Evolutionary conservation across 768 basidiomycete genomes (phyloP), one percentile per base, ranked within the genome.

Genomic region (Leucosporidium scottii): DNA sequence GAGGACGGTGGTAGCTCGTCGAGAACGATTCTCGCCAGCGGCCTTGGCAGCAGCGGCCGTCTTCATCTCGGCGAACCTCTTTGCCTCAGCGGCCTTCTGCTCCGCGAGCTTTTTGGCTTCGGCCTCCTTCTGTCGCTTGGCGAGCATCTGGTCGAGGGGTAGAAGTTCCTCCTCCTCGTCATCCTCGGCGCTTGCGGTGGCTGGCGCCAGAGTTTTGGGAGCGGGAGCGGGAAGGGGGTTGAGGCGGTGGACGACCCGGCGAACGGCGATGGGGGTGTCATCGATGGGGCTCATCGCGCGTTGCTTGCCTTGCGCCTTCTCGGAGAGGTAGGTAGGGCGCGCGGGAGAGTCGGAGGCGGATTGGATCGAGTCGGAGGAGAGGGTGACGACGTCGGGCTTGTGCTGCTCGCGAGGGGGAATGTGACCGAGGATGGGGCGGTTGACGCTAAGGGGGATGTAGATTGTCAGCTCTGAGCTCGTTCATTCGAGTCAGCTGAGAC

Each of bases 161-260:
- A 62, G 44, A 12, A 67, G 60, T 1, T 66, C 67, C 1, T 62
- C 66, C 8, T 71, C 70, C 3, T 65, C 63, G 21, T 65, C 63
- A 17, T 62, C 57, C 21, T 60, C 62, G 10, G 31, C 58, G 21
- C 12, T 50, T 3, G n/a, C 28, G 20, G 36, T 21, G 25, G 13
- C 48, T 4, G 58, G 27, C 3, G 7, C 31, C 7, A 49, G 12
- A 7, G 39, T 48, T 13, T n/a, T 44, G 15, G 23, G 10, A 17
- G 39, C 39, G 39, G 39, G 10, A 17, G 39, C 39, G 39, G 39
- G 39, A 44, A 44, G 39, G 13, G 39, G 8, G 15, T 44, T 44
- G 8, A 17, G 39, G 39, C 39, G 39, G 13, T 44, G 39, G 13
- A 44, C 39, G 39, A 44, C 39, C 15, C 39, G 39, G 39, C 49